Evolutionary conservation across 2,329 filamentous ascomycete genomes (phyloP).

Genomic region (Colletotrichum chrysophilum): DNA sequence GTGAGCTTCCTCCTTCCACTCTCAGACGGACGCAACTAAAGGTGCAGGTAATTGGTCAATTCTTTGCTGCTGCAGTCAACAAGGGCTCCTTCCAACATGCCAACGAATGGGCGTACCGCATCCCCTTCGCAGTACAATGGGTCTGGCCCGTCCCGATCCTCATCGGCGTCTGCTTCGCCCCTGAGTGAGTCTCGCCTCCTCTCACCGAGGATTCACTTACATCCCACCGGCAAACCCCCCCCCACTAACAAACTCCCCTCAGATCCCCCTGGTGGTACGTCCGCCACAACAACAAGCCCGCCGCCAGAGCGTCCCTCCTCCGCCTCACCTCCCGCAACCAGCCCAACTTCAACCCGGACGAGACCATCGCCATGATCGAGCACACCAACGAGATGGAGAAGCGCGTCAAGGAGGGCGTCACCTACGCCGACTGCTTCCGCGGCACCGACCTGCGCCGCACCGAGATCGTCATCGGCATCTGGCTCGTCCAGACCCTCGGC

Average conservation of each 20-base stretch:
- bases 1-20: slow-evolving; percentile 20
- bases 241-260: background rate
- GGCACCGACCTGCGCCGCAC: slow-evolving; percentile 57
- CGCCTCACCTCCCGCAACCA: slow-evolving; percentile 45
- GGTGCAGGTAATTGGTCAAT: slow-evolving; percentile 50
- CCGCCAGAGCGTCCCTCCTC: slow-evolving; percentile 44
- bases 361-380: slow-evolving; percentile 58
- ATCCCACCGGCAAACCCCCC: background rate
- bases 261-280: slow-evolving; percentile 58
- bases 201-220: background rate
- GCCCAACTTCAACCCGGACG: slow-evolving; percentile 47
- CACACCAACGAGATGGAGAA: slow-evolving; percentile 58
- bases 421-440: slow-evolving; percentile 57
- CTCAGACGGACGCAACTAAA: background rate
- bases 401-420: slow-evolving; percentile 43
- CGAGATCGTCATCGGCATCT: slow-evolving; percentile 55
- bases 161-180: slow-evolving; percentile 48
- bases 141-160: slow-evolving; percentile 55
- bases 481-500: slow-evolving; percentile 53
- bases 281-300: slow-evolving; percentile 44
- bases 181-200: slow-evolving; percentile 39
- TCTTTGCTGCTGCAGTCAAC: slow-evolving; percentile 54
- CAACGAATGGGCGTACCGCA: slow-evolving; percentile 54
- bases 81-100: slow-evolving; percentile 41
- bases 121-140: slow-evolving; percentile 59